Conservation (phyloP, 495 filamentous ascomycete species). For the Margaritispora aquatica region DNA sequence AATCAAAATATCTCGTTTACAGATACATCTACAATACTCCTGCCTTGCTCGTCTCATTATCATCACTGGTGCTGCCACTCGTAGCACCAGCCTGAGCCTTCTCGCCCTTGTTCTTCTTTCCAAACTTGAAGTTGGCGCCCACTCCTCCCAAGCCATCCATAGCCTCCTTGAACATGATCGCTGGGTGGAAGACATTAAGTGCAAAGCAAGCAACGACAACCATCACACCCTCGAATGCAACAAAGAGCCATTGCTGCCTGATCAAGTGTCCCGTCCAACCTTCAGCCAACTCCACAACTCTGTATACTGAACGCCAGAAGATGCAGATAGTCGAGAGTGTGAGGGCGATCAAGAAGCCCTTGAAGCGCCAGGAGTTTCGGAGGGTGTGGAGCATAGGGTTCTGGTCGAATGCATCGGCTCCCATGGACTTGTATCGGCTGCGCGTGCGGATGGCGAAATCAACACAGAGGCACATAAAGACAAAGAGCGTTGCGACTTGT, state of each 20-base stretch:
- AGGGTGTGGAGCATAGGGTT: slow-evolving; percentile 11
- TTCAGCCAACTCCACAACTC: slow-evolving; percentile 30
- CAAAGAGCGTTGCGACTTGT: slow-evolving; percentile 45
- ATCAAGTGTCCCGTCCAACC: slow-evolving; percentile 34
- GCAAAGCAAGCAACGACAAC: slow-evolving; percentile 42
- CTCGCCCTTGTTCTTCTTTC: slow-evolving; percentile 4
- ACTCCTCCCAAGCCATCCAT: slow-evolving; percentile 18
- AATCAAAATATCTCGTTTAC: too few species aligned
- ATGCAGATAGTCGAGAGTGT: slow-evolving; percentile 27
- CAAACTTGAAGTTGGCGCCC: slow-evolving; percentile 13
- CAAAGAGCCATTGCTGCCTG: slow-evolving; percentile 45
- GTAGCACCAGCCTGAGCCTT: background rate
- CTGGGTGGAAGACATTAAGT: slow-evolving; percentile 41
- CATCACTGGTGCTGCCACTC: slow-evolving; percentile 16
- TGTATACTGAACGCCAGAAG: slow-evolving; percentile 31
- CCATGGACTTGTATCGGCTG: slow-evolving; percentile 14
- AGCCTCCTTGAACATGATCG: slow-evolving; percentile 16
- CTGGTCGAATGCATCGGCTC: slow-evolving; percentile 14
- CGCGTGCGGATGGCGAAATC: slow-evolving; percentile 30
- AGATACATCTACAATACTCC: background rate
- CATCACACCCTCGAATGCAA: slow-evolving; percentile 55
- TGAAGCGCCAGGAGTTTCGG: slow-evolving; percentile 13
- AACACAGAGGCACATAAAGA: slow-evolving; percentile 36
- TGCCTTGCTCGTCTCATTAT: slow-evolving; percentile 6
- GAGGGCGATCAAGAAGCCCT: slow-evolving; percentile 16